phyloP scores from a whole-genome alignment of 257 asterid species.

The Linaria vulgaris region DNA sequence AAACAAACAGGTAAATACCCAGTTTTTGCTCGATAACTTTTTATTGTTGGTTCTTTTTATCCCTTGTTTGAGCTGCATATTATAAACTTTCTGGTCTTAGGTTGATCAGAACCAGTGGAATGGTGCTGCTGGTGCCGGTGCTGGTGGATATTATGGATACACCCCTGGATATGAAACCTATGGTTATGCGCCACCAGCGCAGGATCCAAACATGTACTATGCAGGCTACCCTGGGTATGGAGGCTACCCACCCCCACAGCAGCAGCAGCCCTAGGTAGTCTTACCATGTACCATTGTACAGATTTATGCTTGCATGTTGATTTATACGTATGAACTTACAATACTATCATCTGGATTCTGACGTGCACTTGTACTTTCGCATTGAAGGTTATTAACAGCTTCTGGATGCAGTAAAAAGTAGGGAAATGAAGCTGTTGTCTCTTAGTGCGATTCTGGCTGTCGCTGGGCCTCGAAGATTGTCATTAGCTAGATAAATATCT shows the following conservation, averaged over 20 bases:
- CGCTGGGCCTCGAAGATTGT: background rate
- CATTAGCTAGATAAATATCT: slow-evolving; percentile 24
- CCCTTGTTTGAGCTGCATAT: background rate
- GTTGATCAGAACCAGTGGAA: slow-evolving; percentile 52
- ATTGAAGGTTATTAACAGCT: slow-evolving; percentile 12
- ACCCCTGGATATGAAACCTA: slow-evolving; percentile 75
- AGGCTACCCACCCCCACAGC: slow-evolving; percentile 62
- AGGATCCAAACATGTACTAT: slow-evolving; percentile 79
- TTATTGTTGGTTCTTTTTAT: background rate
- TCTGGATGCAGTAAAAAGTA: slow-evolving; percentile 1
- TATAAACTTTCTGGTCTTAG: slow-evolving; percentile 31
- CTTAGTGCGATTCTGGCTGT: slow-evolving; percentile 18
- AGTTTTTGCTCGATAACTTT: background rate
- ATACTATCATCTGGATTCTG: background rate
- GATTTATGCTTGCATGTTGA: background rate
- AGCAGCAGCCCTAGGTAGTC: slow-evolving; percentile 59
- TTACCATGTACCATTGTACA: background rate
- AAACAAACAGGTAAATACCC: slow-evolving; percentile 65
- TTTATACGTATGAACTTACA: background rate
- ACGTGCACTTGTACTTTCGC: slow-evolving; percentile 25
- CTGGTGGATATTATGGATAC: slow-evolving; percentile 62
- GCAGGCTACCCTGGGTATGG: slow-evolving; percentile 79
- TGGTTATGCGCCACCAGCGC: slow-evolving; percentile 71
- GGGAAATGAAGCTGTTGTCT: slow-evolving; percentile 17
- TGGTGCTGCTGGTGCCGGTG: slow-evolving; percentile 29